Conservation (phyloP, 2,329 filamentous ascomycete species). For the Endoconidiophora laricicola region DNA sequence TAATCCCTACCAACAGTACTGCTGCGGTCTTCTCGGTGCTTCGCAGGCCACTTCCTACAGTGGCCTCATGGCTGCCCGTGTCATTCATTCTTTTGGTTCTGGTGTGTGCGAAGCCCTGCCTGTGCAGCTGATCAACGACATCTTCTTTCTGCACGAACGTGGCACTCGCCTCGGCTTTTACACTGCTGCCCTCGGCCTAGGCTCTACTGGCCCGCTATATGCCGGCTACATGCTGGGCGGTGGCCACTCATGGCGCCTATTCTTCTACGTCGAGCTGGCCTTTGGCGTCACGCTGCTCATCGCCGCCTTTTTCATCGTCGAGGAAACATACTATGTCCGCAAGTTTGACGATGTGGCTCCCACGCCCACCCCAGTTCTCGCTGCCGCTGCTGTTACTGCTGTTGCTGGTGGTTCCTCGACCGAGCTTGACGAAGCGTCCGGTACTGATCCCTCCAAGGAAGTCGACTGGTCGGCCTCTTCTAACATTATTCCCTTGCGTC, state of each 20-base stretch:
- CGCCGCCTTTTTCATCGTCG: slow-evolving; percentile 32
- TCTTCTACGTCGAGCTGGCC: slow-evolving; percentile 43
- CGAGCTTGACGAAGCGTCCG: slow-evolving; percentile 15
- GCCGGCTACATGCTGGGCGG: slow-evolving; percentile 44
- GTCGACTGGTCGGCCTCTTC: slow-evolving; percentile 12
- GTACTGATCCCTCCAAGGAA: background rate
- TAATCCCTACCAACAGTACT: slow-evolving; percentile 19
- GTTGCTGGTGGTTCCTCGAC: background rate
- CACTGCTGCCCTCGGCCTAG: slow-evolving; percentile 40
- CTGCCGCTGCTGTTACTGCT: background rate
- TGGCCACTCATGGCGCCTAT: slow-evolving; percentile 41
- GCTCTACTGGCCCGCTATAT: slow-evolving; percentile 37
- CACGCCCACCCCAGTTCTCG: background rate
- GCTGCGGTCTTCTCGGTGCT: slow-evolving; percentile 24
- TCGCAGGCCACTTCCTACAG: slow-evolving; percentile 22
- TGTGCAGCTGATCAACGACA: slow-evolving; percentile 29
- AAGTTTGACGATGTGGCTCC: background rate
- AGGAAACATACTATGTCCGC: slow-evolving; percentile 33
- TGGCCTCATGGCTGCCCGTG: slow-evolving; percentile 24
- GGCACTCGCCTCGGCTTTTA: slow-evolving; percentile 42
- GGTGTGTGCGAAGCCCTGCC: slow-evolving; percentile 29
- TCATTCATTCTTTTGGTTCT: slow-evolving; percentile 25
- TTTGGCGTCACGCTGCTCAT: slow-evolving; percentile 22
- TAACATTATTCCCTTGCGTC: slow-evolving; percentile 20
- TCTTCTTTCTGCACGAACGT: slow-evolving; percentile 30